Evolutionary conservation across 2,329 filamentous ascomycete genomes (phyloP).

Genomic region (Chaetomium olivaceum): DNA sequence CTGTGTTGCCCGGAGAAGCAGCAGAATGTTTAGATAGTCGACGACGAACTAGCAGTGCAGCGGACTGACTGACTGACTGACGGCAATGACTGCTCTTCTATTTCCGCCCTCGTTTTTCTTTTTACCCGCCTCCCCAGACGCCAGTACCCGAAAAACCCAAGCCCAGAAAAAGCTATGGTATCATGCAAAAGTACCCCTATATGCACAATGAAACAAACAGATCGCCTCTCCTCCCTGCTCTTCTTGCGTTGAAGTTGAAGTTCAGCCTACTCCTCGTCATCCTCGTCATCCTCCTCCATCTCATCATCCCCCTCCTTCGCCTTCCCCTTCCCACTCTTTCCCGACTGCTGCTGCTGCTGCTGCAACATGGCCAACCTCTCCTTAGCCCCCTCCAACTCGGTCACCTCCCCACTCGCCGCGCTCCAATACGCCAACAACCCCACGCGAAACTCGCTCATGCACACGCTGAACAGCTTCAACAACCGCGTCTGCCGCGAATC

Average conservation of each 20-base stretch:
- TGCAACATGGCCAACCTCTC: constrained; percentile 18
- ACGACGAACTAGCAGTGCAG: background rate
- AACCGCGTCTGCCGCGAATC: constrained; percentile 91
- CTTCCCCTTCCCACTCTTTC: constrained; percentile 18
- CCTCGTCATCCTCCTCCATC: constrained; percentile 17
- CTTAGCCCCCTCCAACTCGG: constrained; percentile 47
- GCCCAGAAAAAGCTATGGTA: constrained; percentile 29
- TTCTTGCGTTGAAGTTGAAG: no score
- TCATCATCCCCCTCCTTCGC: constrained; percentile 16
- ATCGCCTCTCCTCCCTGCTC: background rate
- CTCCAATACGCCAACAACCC: constrained; percentile 74
- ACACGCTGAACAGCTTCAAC: constrained; percentile 90
- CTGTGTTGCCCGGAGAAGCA: background rate
- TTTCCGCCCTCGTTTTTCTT: constrained; percentile 38
- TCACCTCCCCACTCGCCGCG: constrained; percentile 59
- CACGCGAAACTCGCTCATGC: constrained; percentile 87
- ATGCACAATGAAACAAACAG: constrained; percentile 26
- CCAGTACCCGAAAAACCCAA: constrained; percentile 24
- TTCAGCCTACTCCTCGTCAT: background rate
- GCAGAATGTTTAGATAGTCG: background rate
- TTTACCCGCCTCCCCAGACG: constrained; percentile 8
- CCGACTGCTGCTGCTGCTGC: constrained; percentile 29
- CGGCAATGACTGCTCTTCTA: constrained; percentile 12
- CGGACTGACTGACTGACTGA: constrained; percentile 6
- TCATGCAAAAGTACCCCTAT: constrained; percentile 29